phyloP scores from a whole-genome alignment of 2,329 filamentous ascomycete genomes.

The Aureobasidium pullulans region DNA sequence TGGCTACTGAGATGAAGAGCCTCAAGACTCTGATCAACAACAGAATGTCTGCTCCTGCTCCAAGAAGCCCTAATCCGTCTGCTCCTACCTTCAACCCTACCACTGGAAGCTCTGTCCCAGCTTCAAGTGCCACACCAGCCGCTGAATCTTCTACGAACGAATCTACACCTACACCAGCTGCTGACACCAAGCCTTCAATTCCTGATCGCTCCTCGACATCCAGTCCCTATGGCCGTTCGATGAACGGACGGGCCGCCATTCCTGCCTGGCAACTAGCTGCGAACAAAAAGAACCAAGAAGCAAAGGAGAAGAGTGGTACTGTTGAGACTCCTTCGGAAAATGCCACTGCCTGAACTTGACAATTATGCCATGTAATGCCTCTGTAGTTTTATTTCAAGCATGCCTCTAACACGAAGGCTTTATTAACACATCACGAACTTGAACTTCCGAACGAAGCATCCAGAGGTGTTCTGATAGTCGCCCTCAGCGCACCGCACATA shows the following conservation, averaged over 20 bases:
- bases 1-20: slow-evolving; percentile 82
- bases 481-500: too few relatives aligned
- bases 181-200: not conserved
- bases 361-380: not conserved
- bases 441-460: too few relatives aligned
- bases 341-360: not conserved
- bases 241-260: slow-evolving; percentile 30
- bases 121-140: not conserved
- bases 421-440: too few relatives aligned
- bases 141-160: slow-evolving; percentile 7
- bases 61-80: not conserved
- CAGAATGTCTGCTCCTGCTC: slow-evolving; percentile 37
- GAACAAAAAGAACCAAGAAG: slow-evolving; percentile 39
- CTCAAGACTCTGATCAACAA: slow-evolving; percentile 78
- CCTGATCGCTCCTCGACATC: slow-evolving; percentile 10
- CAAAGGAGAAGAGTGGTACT: slow-evolving; percentile 12
- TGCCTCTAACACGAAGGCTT: too few relatives aligned
- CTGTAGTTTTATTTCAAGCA: not conserved
- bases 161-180: slow-evolving; percentile 26
- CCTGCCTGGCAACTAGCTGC: slow-evolving; percentile 49
- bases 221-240: slow-evolving; percentile 15
- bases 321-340: slow-evolving; percentile 9
- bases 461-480: too few relatives aligned
- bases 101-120: not conserved
- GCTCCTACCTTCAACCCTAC: slow-evolving; percentile 7